Evolutionary conservation across 2,329 filamentous ascomycete genomes (phyloP), one percentile per base, ranked within the genome.

Genomic region (Epichloe aotearoae): DNA sequence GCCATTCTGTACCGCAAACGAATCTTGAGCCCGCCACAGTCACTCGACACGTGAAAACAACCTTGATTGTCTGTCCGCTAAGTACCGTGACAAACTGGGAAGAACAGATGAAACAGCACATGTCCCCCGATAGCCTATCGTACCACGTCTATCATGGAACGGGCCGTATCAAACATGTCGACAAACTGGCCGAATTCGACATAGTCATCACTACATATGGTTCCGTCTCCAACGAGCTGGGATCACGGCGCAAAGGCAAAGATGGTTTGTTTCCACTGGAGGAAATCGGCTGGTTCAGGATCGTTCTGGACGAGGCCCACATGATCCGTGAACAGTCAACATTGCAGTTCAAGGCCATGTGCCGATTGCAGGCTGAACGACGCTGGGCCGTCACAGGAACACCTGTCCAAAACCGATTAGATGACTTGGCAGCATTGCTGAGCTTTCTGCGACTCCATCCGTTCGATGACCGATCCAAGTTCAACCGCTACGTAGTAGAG

Each of bases 331-430:
- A 94, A 59, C 84, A 87, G 55, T 79, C 75, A 3, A 91, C 89
- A 1, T 73, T 86, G 40, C 85, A 91, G 57, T 94, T 89, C 50
- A 88, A 90, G 63, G 87, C 88, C 3, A 87, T 93, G 19, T 90
- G 88, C 56, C 78, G 80, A 19, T 73, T 97, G 3, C 77, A 86
- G 53, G 87, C 89, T 2, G 79, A 86, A 61, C 81, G 90, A 34
- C 83, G 90, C 36, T 98, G 93, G 93, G 91, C 90, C 3, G 88
- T 97, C n/a, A 97, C 93, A 0, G 93, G 91, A 50, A 97, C 93
- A 0, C 93, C 90, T 0, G 87, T 97, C 8, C 91, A 97, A 66
- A 98, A 98, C 62, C 83, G 87, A 4, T 75, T 97, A 2, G 89
- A 94, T 56, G 93, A 98, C 64, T 75, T 97, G 20, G 86, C 88